phyloP scores from a whole-genome alignment of 2,329 filamentous ascomycete genomes.

The Scedosporium minutisporum region DNA sequence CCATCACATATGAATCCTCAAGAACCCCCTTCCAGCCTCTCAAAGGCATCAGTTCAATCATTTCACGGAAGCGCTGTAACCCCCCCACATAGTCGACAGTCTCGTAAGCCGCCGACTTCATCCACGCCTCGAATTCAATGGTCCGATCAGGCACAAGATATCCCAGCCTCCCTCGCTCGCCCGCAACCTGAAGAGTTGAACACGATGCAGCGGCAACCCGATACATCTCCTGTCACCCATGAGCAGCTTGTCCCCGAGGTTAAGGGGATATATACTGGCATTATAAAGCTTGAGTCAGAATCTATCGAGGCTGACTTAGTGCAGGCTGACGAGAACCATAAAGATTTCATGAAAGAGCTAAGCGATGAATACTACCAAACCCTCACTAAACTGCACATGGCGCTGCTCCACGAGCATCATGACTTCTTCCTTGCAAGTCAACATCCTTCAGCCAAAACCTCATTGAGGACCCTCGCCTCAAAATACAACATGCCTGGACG shows the following conservation, averaged over 20 bases:
- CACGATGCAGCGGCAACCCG: slow-evolving; percentile 35
- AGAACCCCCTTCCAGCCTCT: background rate
- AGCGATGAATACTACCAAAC: slow-evolving; percentile 73
- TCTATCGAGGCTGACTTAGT: slow-evolving; percentile 74
- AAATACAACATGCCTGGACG: slow-evolving; percentile 88
- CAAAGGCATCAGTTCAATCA: background rate
- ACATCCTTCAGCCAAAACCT: slow-evolving; percentile 65
- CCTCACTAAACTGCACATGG: slow-evolving; percentile 70
- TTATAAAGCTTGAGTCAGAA: slow-evolving; percentile 80
- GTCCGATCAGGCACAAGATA: no score
- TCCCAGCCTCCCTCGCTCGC: background rate
- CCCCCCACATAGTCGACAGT: background rate
- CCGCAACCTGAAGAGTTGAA: background rate
- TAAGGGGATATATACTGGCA: slow-evolving; percentile 70
- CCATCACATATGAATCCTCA: no score
- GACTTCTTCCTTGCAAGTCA: slow-evolving; percentile 83
- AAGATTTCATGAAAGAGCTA: slow-evolving; percentile 26
- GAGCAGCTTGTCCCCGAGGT: slow-evolving; percentile 75
- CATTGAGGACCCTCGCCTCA: slow-evolving; percentile 57
- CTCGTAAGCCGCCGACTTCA: background rate
- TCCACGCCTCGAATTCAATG: background rate
- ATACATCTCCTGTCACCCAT: slow-evolving; percentile 61
- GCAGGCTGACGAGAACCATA: slow-evolving; percentile 25
- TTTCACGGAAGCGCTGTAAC: background rate
- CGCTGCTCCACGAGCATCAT: slow-evolving; percentile 71